Conservation (phyloP, 177 flowering plant species). For the Vitis hybrid region DNA sequence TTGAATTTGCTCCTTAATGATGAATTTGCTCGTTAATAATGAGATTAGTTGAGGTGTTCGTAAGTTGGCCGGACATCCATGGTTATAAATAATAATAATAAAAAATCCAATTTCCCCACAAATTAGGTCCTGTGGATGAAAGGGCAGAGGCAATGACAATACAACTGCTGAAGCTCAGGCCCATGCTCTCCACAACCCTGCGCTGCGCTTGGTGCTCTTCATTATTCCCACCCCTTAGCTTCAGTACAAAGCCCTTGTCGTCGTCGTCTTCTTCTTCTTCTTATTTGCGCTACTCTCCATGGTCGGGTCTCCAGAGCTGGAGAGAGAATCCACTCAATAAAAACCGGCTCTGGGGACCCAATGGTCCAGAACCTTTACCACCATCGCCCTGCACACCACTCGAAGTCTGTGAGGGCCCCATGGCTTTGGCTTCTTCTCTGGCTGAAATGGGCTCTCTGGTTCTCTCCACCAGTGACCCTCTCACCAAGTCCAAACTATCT, state of each 20-base stretch:
- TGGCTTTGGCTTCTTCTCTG: constrained; percentile 46
- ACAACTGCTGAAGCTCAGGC: constrained; percentile 12
- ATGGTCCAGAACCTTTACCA: constrained; percentile 45
- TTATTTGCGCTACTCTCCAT: constrained; percentile 36
- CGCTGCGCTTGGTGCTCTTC: constrained; percentile 6
- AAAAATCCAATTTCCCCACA: too few species aligned
- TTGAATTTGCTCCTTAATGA: too few species aligned
- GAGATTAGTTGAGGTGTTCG: too few species aligned
- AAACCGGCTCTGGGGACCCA: constrained; percentile 66
- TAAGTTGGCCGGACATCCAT: too few species aligned
- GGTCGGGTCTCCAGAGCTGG: constrained; percentile 76
- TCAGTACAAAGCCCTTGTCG: constrained; percentile 11
- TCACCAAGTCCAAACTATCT: constrained; percentile 67
- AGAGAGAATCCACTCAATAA: constrained; percentile 54
- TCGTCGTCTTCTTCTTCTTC: constrained; percentile 25
- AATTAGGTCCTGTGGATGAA: too few species aligned
- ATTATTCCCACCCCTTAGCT: not conserved
- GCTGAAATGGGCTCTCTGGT: constrained; percentile 80
- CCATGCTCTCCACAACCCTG: constrained; percentile 10
- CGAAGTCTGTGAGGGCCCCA: constrained; percentile 2
- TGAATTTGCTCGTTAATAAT: too few species aligned
- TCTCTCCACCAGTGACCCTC: constrained; percentile 84
- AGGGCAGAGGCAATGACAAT: not conserved
- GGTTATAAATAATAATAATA: too few species aligned
- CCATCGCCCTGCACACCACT: constrained; percentile 5